These are phyloP conservation scores for Ogataea dorogensis DNA, from an alignment of 805 yeast species.

Conservation along the genomic window DNA sequence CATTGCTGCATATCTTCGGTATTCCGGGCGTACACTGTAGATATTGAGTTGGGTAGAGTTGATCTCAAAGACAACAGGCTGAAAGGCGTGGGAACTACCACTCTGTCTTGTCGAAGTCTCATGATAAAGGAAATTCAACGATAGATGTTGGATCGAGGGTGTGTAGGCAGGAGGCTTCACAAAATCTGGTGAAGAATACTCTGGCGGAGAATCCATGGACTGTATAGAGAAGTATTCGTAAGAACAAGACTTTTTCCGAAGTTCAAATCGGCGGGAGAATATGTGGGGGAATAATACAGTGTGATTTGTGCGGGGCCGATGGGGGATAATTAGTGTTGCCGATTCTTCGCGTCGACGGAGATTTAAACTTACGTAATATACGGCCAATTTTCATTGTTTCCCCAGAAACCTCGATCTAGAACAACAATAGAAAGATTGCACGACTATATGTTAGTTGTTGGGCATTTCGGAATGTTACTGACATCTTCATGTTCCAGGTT, in stretches of 20 bases:
- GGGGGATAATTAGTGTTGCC: too few relatives aligned
- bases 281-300: not conserved
- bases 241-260: not conserved
- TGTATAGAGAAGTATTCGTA: not conserved
- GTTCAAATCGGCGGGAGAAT: conserved; percentile 1
- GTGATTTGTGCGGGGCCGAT: not conserved
- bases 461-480: not conserved
- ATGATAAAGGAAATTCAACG: conserved; percentile 21
- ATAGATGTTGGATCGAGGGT: conserved; percentile 28
- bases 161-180: conserved; percentile 23
- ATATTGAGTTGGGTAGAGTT: conserved; percentile 35
- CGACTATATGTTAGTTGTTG: not conserved
- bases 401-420: conserved; percentile 1
- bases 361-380: not conserved
- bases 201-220: conserved; percentile 2
- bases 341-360: conserved; percentile 2
- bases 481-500: conserved; percentile 20
- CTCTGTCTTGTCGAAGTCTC: conserved; percentile 11
- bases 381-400: conserved; percentile 3
- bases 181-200: conserved; percentile 6
- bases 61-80: conserved; percentile 31
- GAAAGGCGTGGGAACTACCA: conserved; percentile 1
- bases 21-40: conserved; percentile 18
- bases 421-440: not conserved
- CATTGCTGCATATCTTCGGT: conserved; percentile 18